Percentiles rank a stretch among this genome's conserved stretches.
Conservation (phyloP, 2,329 filamentous ascomycete genomes). For the Apiospora malaysiana region DNA sequence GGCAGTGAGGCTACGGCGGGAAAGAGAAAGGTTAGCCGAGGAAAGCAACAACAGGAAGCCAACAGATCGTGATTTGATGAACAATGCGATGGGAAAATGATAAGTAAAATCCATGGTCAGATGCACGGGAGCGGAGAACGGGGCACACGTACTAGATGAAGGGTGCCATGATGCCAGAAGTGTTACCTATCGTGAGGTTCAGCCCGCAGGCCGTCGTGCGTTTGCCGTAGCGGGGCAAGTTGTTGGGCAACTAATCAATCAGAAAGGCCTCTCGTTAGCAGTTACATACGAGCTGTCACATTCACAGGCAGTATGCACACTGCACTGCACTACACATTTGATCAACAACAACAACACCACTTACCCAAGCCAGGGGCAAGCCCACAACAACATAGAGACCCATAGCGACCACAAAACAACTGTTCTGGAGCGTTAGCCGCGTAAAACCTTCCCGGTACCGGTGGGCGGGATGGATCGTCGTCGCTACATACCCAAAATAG, state of each 20-base stretch:
- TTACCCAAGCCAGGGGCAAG: conserved; percentile 60
- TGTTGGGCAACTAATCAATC: conserved; percentile 58
- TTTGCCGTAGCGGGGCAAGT: conserved; percentile 77
- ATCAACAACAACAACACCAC: conserved; percentile 22
- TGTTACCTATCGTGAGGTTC: conserved; percentile 74
- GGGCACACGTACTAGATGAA: conserved; percentile 59
- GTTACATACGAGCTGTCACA: too few species aligned
- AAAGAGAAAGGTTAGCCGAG: not conserved
- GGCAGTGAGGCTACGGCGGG: conserved; percentile 43
- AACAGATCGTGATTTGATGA: not conserved
- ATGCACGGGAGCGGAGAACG: not conserved
- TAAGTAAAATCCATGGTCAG: too few species aligned
- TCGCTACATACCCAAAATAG: conserved; percentile 63
- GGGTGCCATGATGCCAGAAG: conserved; percentile 74
- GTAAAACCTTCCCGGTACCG: not conserved
- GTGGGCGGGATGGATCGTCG: too few species aligned
- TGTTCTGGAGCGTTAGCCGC: conserved; percentile 24
- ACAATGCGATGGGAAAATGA: too few species aligned
- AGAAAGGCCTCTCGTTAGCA: not conserved
- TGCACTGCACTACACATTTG: too few species aligned
- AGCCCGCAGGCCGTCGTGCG: conserved; percentile 74
- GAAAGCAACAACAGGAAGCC: not conserved
- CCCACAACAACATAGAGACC: conserved; percentile 70
- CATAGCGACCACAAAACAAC: conserved; percentile 76
- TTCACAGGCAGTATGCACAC: too few species aligned